Evolutionary conservation across 2,329 filamentous ascomycete genomes (phyloP).

Genomic region (Cercospora zeina): DNA sequence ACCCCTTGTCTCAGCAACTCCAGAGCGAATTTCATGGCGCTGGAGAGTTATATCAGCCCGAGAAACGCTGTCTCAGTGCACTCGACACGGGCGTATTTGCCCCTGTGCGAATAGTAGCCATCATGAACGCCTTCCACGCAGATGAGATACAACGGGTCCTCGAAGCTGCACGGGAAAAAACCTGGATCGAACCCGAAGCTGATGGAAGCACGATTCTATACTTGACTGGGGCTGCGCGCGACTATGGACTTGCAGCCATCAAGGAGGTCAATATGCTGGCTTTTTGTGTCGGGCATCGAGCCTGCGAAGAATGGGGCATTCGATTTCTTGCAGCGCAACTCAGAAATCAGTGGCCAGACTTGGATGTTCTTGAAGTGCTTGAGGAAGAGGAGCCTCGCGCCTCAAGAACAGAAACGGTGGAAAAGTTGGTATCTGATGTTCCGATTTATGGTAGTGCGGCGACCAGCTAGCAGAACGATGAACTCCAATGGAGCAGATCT

Average conservation of each 20-base stretch:
- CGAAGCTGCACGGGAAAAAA: conserved; percentile 32
- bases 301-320: conserved; percentile 47
- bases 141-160: conserved; percentile 43
- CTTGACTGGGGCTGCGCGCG: conserved; percentile 43
- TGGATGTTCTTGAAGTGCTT: conserved; percentile 41
- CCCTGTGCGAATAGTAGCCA: conserved; percentile 33
- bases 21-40: conserved; percentile 20
- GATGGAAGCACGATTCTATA: conserved; percentile 42
- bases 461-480: neutral
- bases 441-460: neutral
- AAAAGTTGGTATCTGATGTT: too few species aligned
- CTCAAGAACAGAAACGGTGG: neutral
- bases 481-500: neutral
- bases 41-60: conserved; percentile 28
- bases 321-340: conserved; percentile 38
- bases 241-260: conserved; percentile 38
- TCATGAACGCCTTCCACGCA: conserved; percentile 47
- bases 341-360: conserved; percentile 36
- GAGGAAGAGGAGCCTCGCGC: conserved; percentile 38
- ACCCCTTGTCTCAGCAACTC: conserved; percentile 30
- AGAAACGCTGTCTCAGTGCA: neutral
- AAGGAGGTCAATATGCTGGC: conserved; percentile 37
- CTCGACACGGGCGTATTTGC: neutral
- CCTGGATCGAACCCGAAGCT: conserved; percentile 14
- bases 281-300: conserved; percentile 43